Evolutionary conservation across 1,284 basidiomycete species (phyloP), one percentile per base, ranked within the genome.

Genomic region (Amylostereum areolatum): DNA sequence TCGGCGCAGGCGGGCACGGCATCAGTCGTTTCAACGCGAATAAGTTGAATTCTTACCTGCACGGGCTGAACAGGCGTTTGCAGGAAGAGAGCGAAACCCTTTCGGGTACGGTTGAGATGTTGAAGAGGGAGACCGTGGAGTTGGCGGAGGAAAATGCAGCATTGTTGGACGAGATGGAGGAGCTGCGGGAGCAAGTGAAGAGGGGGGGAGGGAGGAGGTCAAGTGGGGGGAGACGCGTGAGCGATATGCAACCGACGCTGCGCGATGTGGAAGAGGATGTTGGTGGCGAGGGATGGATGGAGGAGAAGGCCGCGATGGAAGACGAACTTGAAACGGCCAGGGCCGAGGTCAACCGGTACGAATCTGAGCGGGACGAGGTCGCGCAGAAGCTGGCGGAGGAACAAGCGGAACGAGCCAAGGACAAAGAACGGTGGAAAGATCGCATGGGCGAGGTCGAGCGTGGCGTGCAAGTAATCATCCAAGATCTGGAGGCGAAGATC

Each of bases 11-110:
- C 52, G 78, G 78, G 45, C 74, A 81, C 55, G 78, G 69, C 18
- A 59, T 72, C 36, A 78, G 83, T 9, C 72, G 87, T 28, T 92
- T 92, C 66, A 89, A 93, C 63, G 85, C 85, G 2, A 75, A 74
- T 9, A 93, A 91, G 65, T 65, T 93, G 56, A 92, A 92, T 55
- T 74, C 76, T 5, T 93, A 92, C 62, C 62, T 93, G 58, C 86
- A 92, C 64, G 82, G 85, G 9, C 69, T 93, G 49, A 93, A 93
- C 63, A 70, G 82, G 42, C 75, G 84, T 45, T 63, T 93, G 48
- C 84, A 89, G 54, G 85, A 91, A 62, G 91, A 93, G 68, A 93
- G 92, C 60, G 77, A 87, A 62, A 67, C 62, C 10, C 70, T 92
- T 8, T 55, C 76, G 12, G 71, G 73, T 43, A 67, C 73, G 47